These are phyloP conservation scores for Colletotrichum navitas DNA, from an alignment of 2,329 filamentous ascomycete genomes.

Conservation along the genomic window DNA sequence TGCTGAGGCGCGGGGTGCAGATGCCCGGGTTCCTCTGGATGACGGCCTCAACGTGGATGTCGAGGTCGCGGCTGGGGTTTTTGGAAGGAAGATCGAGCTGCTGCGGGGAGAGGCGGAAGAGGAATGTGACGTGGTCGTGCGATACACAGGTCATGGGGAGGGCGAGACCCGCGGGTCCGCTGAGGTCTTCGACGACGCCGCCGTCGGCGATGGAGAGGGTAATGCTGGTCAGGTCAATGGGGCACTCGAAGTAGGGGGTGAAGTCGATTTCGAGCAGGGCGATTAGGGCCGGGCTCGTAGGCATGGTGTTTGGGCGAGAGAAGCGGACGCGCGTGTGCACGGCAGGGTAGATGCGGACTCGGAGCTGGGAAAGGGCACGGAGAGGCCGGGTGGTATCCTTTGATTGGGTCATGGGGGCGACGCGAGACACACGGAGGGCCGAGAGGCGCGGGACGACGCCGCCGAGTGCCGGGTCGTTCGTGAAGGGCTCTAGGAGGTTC, in stretches of 20 bases:
- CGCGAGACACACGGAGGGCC: constrained; percentile 79
- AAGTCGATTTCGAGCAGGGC: constrained; percentile 82
- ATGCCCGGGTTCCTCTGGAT: constrained; percentile 66
- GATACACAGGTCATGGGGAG: constrained; percentile 73
- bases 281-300: constrained; percentile 72
- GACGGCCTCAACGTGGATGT: constrained; percentile 71
- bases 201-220: constrained; percentile 69
- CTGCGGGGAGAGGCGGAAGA: constrained; percentile 73
- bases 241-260: constrained; percentile 76
- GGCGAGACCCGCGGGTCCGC: constrained; percentile 59
- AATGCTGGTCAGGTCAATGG: constrained; percentile 72
- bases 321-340: constrained; percentile 81
- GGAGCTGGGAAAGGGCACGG: constrained; percentile 71
- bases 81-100: constrained; percentile 60
- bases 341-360: constrained; percentile 75
- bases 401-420: constrained; percentile 74
- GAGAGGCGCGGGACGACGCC: constrained; percentile 76
- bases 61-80: constrained; percentile 64
- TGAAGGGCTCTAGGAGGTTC: constrained; percentile 83
- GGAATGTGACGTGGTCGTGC: constrained; percentile 80
- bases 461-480: constrained; percentile 71
- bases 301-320: constrained; percentile 70
- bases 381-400: constrained; percentile 74
- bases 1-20: constrained; percentile 72
- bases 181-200: constrained; percentile 70